These are phyloP conservation scores for Ogataea pignaliae DNA, from an alignment of 805 yeast species.

Conservation along the genomic window DNA sequence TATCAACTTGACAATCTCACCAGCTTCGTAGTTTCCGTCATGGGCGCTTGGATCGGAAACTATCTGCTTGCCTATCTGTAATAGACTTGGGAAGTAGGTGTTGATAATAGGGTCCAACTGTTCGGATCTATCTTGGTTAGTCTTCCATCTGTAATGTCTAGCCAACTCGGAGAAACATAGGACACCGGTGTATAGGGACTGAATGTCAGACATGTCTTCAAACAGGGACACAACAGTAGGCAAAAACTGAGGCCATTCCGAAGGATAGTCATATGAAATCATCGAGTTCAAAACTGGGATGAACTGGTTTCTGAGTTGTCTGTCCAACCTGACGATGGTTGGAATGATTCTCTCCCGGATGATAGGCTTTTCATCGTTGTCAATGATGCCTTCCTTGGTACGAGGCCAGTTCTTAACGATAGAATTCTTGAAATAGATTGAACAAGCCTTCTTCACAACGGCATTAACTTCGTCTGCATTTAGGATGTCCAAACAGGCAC, in stretches of 20 bases:
- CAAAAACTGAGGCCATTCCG: constrained; percentile 52
- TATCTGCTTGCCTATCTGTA: constrained; percentile 58
- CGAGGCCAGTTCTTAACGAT: constrained; percentile 61
- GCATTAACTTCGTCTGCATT: constrained; percentile 47
- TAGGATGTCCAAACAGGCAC: constrained; percentile 77
- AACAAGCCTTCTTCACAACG: constrained; percentile 70
- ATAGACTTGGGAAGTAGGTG: constrained; percentile 63
- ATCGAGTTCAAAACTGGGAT: constrained; percentile 51
- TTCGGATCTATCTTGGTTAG: constrained; percentile 47
- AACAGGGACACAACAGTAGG: constrained; percentile 45
- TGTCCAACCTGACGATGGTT: constrained; percentile 49
- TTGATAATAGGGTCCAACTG: constrained; percentile 56
- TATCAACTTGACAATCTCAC: constrained; percentile 73
- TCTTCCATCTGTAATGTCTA: constrained; percentile 72
- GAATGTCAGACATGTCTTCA: constrained; percentile 36
- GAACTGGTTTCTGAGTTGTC: constrained; percentile 41
- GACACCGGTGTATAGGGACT: constrained; percentile 58
- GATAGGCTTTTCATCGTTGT: constrained; percentile 67
- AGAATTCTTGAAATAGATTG: constrained; percentile 80
- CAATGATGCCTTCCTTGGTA: constrained; percentile 35
- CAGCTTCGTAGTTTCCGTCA: constrained; percentile 31
- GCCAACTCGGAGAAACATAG: constrained; percentile 71
- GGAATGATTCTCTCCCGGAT: constrained; percentile 66
- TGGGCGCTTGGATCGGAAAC: constrained; percentile 32
- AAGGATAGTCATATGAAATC: constrained; percentile 37